Base-by-base conservation (phyloP, 208 protist species). In the Endotrypanum monterogeii region DNA sequence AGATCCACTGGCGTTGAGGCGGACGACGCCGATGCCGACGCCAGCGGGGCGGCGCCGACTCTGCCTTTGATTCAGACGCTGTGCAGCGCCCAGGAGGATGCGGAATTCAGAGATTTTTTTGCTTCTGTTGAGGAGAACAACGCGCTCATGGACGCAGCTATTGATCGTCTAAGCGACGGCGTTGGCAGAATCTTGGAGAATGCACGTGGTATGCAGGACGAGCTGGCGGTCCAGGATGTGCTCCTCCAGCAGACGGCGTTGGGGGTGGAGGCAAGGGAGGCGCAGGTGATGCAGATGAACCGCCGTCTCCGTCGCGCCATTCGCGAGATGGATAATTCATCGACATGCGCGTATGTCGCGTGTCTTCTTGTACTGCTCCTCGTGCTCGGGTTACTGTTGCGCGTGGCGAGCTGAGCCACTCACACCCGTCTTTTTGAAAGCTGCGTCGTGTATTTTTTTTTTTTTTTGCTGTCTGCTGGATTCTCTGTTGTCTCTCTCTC, bases 31-130 rank as follows among this genome's bases (percentile, higher is more conserved):
- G 12, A 11, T 48, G 65, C 9, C 16, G 66, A n/a, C 28, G 41
- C 44, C 50, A 44, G 23, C n/a, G 32, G 39, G 23, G 39, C 28
- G 12, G 46, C 4, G 32, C 32, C 67, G 58, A n/a, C 16, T 25
- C 23, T 48, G 30, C 61, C 70, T 56, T 54, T 41, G 58, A 50
- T 32, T 63, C 37, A 39, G 50, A 56, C 61, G 58, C 46, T 79
- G 2, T 74, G 74, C 50, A 83, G 82, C 57, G 75, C 84, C 14
- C 81, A 83, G 25, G 82, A 93, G 46, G 87, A 92, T 41, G 84
- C 57, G n/a, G 87, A 92, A 71, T 96, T 96, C 63, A 39, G 46
- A 2, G 74, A 87, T 61, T 96, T 93, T 73, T 93, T 90, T 74
- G 57, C 71, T 0, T 74, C 70, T 3, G 85, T 88, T 8, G 71